Base-by-base conservation (phyloP, 768 basidiomycete genomes). In the Boletus sensibilis region DNA sequence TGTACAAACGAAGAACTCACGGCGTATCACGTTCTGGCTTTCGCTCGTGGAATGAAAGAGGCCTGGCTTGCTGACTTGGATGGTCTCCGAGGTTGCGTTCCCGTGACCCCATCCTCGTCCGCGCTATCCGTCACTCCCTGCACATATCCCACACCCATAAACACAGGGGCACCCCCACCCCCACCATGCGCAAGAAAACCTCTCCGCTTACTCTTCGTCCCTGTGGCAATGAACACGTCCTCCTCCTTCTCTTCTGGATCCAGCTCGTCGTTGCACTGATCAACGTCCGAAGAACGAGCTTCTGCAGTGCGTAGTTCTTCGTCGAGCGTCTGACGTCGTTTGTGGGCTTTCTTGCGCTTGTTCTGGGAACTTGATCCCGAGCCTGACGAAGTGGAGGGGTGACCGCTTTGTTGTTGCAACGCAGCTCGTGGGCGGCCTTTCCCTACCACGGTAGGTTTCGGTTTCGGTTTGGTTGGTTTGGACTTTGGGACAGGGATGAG, bases 121-220 rank as follows among this genome's bases (percentile, higher is more conserved):
- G 34, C 57, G 39, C 58, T 71, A 13, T 64, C 69, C 9, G 69
- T 72, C 1, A 70, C 83, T n/a, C 81, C 86, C 42, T 80, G 78
- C 5, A 87, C 80, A 62, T 86, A 86, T 4, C 87, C 88, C 27
- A 76, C 80, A 9, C 84, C 86, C 82, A 90, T 85, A 55, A 84
- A 83, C 12, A 92, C 85, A 1, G 89, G 85, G 1, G 66, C 55
- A 1, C 90, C 90, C 23, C 85, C 88, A 11, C 80, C 88, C 1
- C 90, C 90, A 13, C 90, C 90, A 63, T 83, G 85, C 4, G 87
- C 85, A 21, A 91, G 74, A 59, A 90, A 92, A 2, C 87, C 86
- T 5, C 67, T 72, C 18, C 71, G 75, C 61, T 78, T 82, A 49
- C 77, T 81, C 65, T 76, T 76, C 39, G 75, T 81, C 12, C 87